Percentiles rank a stretch among this genome's conserved stretches.
Conservation (phyloP, 2,329 filamentous ascomycete species). For the Beauveria caledonica region DNA sequence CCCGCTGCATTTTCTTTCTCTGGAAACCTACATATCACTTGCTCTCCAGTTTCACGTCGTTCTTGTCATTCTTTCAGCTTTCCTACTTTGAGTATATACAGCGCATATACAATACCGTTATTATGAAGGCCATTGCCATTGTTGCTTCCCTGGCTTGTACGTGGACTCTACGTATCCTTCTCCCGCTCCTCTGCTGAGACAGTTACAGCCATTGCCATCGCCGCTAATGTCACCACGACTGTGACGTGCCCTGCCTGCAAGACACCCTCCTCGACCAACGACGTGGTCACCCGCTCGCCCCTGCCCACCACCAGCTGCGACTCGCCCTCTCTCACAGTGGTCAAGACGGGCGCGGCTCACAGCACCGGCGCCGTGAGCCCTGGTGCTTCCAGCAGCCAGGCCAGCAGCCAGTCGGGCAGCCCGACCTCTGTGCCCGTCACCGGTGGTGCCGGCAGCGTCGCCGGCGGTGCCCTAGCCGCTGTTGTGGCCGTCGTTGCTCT, state of each 20-base stretch:
- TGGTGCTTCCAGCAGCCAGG: background rate
- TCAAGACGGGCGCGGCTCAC: background rate
- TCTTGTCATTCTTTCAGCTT: background rate
- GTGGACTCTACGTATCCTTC: background rate
- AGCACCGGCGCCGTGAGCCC: constrained; percentile 13
- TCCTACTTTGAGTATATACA: background rate
- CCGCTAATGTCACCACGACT: background rate
- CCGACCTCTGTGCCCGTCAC: background rate
- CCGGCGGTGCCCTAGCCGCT: background rate
- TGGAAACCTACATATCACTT: background rate
- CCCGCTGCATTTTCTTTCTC: background rate
- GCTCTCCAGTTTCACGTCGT: background rate
- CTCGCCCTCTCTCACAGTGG: constrained; percentile 7
- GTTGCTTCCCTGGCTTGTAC: constrained; percentile 7
- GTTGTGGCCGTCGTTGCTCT: background rate
- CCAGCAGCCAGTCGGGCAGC: background rate
- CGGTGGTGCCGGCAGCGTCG: background rate
- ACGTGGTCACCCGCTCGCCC: constrained; percentile 13
- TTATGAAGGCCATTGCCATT: constrained; percentile 8
- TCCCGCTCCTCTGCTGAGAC: background rate
- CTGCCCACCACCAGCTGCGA: constrained; percentile 11
- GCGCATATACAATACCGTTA: background rate
- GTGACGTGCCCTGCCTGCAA: constrained; percentile 11
- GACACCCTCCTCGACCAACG: constrained; percentile 10
- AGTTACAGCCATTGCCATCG: background rate